phyloP scores from a whole-genome alignment of 2,329 filamentous ascomycete species.

The Fusarium sp. region DNA sequence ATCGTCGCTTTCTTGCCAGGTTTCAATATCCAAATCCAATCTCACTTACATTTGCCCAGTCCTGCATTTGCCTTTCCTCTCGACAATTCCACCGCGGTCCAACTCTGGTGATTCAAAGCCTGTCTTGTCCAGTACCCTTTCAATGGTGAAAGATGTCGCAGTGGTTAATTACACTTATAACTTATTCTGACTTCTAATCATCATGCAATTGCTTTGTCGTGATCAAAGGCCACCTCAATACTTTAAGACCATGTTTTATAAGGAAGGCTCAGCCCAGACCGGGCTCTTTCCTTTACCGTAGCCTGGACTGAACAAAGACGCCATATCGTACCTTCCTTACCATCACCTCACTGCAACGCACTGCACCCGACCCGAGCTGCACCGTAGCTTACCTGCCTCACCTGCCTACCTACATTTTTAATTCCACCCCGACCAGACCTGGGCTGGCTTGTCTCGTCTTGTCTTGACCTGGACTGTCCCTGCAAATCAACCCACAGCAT shows the following conservation, averaged over 20 bases:
- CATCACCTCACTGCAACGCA: background rate
- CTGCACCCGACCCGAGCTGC: background rate
- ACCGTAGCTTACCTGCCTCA: conserved; percentile 20
- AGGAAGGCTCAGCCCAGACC: conserved; percentile 24
- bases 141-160: background rate
- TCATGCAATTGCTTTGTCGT: background rate
- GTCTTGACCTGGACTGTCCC: conserved; percentile 39
- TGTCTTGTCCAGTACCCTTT: background rate
- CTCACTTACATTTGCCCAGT: conserved; percentile 14
- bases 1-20: background rate
- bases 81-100: conserved; percentile 1
- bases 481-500: conserved; percentile 42
- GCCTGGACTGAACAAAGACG: conserved; percentile 28
- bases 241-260: conserved; percentile 17
- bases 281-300: conserved; percentile 14
- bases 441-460: background rate
- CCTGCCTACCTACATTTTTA: conserved; percentile 3
- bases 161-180: background rate
- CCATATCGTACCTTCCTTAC: conserved; percentile 15
- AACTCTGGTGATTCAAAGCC: conserved; percentile 8
- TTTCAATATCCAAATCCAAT: conserved; percentile 6
- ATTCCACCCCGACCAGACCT: conserved; percentile 28
- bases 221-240: conserved; percentile 2
- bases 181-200: background rate
- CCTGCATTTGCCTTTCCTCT: conserved; percentile 17